Percentiles rank a stretch among this genome's conserved stretches.
These are phyloP conservation scores for Trametes cubensis DNA, from an alignment of 768 basidiomycete species.

Conservation along the genomic window DNA sequence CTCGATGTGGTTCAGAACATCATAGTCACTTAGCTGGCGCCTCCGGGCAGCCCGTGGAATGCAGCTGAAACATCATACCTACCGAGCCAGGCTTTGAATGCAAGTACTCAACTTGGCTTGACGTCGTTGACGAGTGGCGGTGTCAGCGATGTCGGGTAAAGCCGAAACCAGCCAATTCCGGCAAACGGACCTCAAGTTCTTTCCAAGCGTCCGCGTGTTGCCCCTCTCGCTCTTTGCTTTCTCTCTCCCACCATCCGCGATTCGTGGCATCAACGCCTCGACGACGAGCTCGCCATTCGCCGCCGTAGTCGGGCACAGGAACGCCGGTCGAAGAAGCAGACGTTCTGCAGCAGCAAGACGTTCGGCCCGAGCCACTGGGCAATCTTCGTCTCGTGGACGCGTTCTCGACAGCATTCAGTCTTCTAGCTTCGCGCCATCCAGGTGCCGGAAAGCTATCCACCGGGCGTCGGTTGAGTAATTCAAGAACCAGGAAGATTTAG, in stretches of 20 bases:
- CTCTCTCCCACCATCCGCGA: neutral
- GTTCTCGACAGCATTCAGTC: neutral
- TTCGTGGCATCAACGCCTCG: no score
- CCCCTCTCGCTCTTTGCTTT: neutral
- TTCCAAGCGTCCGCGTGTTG: neutral
- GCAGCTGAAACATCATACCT: no score
- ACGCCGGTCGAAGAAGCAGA: neutral
- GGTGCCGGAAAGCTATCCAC: neutral
- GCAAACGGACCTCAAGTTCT: neutral
- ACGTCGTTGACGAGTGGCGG: neutral
- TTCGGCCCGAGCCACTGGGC: neutral
- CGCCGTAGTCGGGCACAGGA: neutral
- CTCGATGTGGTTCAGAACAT: no score
- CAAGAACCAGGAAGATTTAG: neutral
- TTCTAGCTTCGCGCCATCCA: neutral
- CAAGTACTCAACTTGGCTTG: no score
- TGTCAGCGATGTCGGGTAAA: neutral
- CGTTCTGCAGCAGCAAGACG: neutral
- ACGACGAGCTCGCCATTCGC: neutral
- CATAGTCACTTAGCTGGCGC: no score
- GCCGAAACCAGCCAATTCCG: neutral
- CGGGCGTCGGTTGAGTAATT: neutral
- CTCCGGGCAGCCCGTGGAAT: no score
- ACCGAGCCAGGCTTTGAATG: no score
- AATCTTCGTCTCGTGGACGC: neutral